Conservation (phyloP, 139 green algal species). For the Picochlorum sp. region DNA sequence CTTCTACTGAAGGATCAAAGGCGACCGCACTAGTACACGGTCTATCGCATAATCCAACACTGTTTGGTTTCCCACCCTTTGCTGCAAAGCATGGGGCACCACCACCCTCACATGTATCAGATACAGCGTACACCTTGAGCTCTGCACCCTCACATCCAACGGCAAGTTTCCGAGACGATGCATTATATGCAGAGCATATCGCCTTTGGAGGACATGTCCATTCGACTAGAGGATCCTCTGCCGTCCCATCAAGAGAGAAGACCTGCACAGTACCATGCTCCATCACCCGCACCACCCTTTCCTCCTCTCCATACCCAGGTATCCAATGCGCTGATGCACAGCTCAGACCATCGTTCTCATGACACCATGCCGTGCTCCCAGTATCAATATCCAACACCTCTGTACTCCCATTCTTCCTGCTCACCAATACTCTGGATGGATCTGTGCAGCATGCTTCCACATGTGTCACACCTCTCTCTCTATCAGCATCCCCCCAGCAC, state of each 20-base stretch:
- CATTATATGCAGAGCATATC: conserved; percentile 5
- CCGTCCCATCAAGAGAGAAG: neutral
- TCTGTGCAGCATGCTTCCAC: too few species aligned
- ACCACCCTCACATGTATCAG: neutral
- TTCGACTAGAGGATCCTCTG: neutral
- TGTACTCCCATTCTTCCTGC: too few species aligned
- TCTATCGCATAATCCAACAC: conserved; percentile 30
- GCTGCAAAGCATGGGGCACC: conserved; percentile 12
- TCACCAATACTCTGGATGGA: too few species aligned
- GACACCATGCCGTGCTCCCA: too few species aligned
- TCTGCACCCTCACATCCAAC: conserved; percentile 32
- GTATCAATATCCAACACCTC: too few species aligned
- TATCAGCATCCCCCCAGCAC: too few species aligned
- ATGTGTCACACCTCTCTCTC: too few species aligned
- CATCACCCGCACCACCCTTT: neutral
- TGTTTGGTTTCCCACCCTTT: conserved; percentile 37
- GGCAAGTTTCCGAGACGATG: conserved; percentile 13
- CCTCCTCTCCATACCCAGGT: neutral
- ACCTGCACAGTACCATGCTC: neutral
- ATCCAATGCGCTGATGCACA: too few species aligned
- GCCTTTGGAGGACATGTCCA: neutral
- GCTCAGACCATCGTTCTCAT: too few species aligned
- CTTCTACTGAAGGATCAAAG: conserved; percentile 5
- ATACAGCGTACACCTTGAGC: conserved; percentile 29
- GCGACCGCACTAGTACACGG: conserved; percentile 24